Conservation (phyloP, 768 basidiomycete genomes). For the Royoungia palumana region DNA sequence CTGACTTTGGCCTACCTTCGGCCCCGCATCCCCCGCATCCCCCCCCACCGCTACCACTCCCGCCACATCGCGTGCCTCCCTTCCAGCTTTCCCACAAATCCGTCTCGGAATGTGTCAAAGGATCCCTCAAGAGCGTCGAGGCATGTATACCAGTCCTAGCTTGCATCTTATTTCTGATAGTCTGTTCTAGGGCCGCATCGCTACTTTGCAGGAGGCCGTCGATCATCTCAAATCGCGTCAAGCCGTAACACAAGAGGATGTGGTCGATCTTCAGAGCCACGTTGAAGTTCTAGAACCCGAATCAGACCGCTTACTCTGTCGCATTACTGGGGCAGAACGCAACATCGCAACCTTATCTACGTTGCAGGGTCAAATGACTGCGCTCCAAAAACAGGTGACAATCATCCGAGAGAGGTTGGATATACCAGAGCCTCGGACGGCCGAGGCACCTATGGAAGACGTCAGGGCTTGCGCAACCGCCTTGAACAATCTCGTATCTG, state of each 20-base stretch:
- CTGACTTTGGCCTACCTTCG: constrained; percentile 17
- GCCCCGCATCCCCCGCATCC: constrained; percentile 2
- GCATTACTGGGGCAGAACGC: constrained; percentile 27
- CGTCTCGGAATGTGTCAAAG: constrained; percentile 19
- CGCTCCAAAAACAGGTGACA: constrained; percentile 18
- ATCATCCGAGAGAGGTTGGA: constrained; percentile 22
- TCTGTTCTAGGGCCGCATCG: constrained; percentile 23
- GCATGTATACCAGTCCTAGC: constrained; percentile 2
- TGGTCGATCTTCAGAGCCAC: constrained; percentile 34
- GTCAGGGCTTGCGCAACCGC: constrained; percentile 31
- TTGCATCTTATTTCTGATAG: background rate
- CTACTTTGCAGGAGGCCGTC: constrained; percentile 19
- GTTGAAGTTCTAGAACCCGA: constrained; percentile 39
- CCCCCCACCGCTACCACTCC: constrained; percentile 2
- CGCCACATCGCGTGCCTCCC: constrained; percentile 8
- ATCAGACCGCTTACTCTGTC: constrained; percentile 28
- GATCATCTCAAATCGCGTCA: constrained; percentile 24
- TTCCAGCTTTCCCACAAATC: constrained; percentile 15
- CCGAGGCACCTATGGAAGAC: constrained; percentile 18
- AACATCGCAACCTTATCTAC: constrained; percentile 30
- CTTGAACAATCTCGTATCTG: constrained; percentile 40
- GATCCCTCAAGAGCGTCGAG: constrained; percentile 22
- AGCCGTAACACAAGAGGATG: constrained; percentile 26
- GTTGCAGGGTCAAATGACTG: constrained; percentile 23
- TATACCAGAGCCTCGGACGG: constrained; percentile 3